A percentile compares a stretch with the other conserved stretches of the same genome.
These are phyloP conservation scores for Globisporangium iwayamae DNA, from an alignment of 352 stramenopile species.

Conservation along the genomic window DNA sequence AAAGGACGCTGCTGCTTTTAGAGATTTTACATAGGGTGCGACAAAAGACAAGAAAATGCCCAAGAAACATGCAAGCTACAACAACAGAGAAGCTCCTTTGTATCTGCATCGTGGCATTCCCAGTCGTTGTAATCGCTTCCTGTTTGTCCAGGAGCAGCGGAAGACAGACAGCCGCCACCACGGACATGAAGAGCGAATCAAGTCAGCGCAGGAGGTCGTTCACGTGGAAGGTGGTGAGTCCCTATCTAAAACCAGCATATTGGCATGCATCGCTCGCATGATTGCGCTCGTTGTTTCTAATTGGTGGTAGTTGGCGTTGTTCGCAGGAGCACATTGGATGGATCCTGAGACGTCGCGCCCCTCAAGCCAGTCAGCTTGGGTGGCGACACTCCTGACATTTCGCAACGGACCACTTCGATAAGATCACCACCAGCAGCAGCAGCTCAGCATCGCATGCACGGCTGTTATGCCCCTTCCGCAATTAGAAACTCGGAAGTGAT, in stretches of 20 bases:
- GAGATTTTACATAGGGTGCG: conserved; percentile 2
- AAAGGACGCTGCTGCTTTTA: conserved; percentile 19
- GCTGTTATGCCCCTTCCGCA: neutral
- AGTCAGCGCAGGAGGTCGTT: neutral
- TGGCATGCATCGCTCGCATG: no score
- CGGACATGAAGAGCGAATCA: no score
- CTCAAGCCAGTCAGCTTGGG: neutral
- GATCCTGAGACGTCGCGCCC: neutral
- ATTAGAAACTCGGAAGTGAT: neutral
- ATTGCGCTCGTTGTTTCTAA: neutral
- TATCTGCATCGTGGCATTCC: no score
- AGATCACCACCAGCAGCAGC: neutral
- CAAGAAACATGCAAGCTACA: neutral
- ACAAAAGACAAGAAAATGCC: neutral
- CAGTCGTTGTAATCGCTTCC: neutral
- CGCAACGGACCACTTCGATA: neutral
- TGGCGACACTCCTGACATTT: no score
- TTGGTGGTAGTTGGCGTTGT: neutral
- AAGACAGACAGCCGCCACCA: neutral
- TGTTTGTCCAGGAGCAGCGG: neutral
- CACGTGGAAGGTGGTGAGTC: neutral
- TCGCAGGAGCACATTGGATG: neutral
- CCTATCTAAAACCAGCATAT: no score
- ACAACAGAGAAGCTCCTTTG: no score
- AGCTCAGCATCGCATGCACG: neutral